Evolutionary conservation across 352 stramenopile genomes (phyloP).

Genomic region (Nothophytophthora sp.): DNA sequence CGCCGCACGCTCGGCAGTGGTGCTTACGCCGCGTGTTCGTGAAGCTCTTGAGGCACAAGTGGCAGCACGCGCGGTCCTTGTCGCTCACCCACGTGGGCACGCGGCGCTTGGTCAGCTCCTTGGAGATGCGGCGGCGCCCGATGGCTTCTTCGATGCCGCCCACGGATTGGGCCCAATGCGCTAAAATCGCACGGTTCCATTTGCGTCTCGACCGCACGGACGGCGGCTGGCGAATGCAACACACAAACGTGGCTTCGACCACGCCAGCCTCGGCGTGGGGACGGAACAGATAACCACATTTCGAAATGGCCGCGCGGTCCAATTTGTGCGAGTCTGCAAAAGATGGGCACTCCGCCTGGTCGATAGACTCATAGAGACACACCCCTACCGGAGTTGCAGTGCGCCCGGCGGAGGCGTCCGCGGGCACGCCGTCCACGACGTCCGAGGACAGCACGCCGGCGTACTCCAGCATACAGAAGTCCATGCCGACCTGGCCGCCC

Average conservation of each 20-base stretch:
- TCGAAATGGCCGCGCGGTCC: conserved; percentile 72
- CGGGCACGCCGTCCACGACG: conserved; percentile 43
- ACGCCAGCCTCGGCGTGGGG: conserved; percentile 53
- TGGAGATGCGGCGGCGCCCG: conserved; percentile 67
- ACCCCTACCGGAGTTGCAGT: conserved; percentile 33
- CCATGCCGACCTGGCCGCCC: conserved; percentile 44
- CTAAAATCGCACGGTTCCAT: conserved; percentile 64
- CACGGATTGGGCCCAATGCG: conserved; percentile 73
- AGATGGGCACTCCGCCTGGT: conserved; percentile 73
- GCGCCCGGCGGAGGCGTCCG: conserved; percentile 11
- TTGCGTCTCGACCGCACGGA: conserved; percentile 53
- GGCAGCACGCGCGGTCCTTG: conserved; percentile 81
- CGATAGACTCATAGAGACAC: conserved; percentile 82
- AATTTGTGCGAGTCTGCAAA: conserved; percentile 75
- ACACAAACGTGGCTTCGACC: conserved; percentile 79
- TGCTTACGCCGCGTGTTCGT: conserved; percentile 78
- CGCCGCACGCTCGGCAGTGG: conserved; percentile 80
- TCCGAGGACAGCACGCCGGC: conserved; percentile 61
- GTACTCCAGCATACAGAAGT: conserved; percentile 85
- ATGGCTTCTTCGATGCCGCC: conserved; percentile 70
- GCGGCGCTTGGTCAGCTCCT: conserved; percentile 68
- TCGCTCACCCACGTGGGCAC: conserved; percentile 81
- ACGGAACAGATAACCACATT: conserved; percentile 80
- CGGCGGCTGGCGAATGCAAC: conserved; percentile 77
- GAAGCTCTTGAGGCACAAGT: conserved; percentile 84